Evolutionary conservation across 768 basidiomycete species (phyloP), one percentile per base, ranked within the genome.

Genomic region (Lactarius psammicola): DNA sequence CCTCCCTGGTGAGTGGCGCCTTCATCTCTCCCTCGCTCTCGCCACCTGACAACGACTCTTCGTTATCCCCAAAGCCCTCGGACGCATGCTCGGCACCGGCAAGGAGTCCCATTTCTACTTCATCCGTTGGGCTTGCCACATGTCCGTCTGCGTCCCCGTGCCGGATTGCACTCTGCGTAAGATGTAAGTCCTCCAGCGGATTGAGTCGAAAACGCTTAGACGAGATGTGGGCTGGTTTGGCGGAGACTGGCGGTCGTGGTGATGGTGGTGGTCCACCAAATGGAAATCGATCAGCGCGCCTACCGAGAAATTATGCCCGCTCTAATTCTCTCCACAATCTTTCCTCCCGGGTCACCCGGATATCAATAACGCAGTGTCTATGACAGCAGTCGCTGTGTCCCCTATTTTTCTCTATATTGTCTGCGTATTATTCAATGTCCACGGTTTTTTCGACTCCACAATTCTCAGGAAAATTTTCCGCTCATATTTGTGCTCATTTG

Each of bases 1-100:
- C 83, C 67, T 77, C 75, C 36, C 62, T 46, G 53, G 69, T 62
- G 40, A 70, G 57, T 26, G 67, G 60, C 44, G 23, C 64, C 63
- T 56, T 63, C 40, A 13, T 54, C 30, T 53, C 38, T 10, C 46
- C 59, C n/a, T 42, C 49, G 8, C 54, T 11, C 20, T 46, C 31
- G 33, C 23, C 26, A 5, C 33, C 56, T 13, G 36, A 31, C 46
- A 28, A 31, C 46, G 26, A 38, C 26, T 34, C 36, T 13, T 60
- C 58, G 31, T 33, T 59, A 13, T 56, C 67, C 10, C 51, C 42
- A 71, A 74, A 34, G 74, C 67, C 60, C 28, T 53, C 59, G 11
- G 70, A 56, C 38, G 60, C 55, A 42, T 63, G 53, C 64, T 68
- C 67, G 42, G 61, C 67, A 11, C 63, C 62, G 11, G 68, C 63